A percentile compares a stretch with the other conserved stretches of the same genome.
Evolutionary conservation across 2,329 filamentous ascomycete genomes (phyloP).

Genomic region (Calcarisporium arbuscula): DNA sequence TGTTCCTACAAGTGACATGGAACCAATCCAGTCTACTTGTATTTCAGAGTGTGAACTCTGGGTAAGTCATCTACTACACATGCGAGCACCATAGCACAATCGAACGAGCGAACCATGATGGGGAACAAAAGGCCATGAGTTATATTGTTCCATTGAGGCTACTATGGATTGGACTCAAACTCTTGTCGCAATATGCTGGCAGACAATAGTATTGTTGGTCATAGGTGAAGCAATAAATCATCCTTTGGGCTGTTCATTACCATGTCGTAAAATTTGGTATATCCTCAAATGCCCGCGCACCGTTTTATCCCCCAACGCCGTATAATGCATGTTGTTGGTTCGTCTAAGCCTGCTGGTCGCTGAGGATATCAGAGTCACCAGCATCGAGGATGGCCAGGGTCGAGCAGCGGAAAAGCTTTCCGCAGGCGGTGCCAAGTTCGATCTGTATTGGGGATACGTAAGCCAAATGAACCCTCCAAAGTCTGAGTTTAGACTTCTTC

Average conservation of each 20-base stretch:
- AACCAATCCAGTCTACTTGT: too few relatives aligned
- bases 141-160: too few relatives aligned
- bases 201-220: too few relatives aligned
- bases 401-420: constrained; percentile 97
- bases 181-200: too few relatives aligned
- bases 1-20: too few relatives aligned
- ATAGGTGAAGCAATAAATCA: too few relatives aligned
- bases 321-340: constrained; percentile 20
- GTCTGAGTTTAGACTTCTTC: constrained; percentile 76
- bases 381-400: constrained; percentile 97
- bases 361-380: constrained; percentile 97
- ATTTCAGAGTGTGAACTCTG: too few relatives aligned
- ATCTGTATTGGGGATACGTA: constrained; percentile 62
- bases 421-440: constrained; percentile 95
- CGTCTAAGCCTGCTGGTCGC: constrained; percentile 60
- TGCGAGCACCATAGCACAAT: too few relatives aligned
- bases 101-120: too few relatives aligned
- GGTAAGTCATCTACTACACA: too few relatives aligned
- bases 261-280: constrained; percentile 29
- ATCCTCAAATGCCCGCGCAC: constrained; percentile 27
- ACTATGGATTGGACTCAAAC: too few relatives aligned
- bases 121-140: too few relatives aligned
- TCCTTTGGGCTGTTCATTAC: constrained; percentile 18
- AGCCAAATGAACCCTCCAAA: constrained; percentile 80
- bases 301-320: constrained; percentile 39